Percentiles rank a stretch among this genome's conserved stretches.
phyloP scores from a whole-genome alignment of 805 yeast species.

The Saccharomycopsis amapae region DNA sequence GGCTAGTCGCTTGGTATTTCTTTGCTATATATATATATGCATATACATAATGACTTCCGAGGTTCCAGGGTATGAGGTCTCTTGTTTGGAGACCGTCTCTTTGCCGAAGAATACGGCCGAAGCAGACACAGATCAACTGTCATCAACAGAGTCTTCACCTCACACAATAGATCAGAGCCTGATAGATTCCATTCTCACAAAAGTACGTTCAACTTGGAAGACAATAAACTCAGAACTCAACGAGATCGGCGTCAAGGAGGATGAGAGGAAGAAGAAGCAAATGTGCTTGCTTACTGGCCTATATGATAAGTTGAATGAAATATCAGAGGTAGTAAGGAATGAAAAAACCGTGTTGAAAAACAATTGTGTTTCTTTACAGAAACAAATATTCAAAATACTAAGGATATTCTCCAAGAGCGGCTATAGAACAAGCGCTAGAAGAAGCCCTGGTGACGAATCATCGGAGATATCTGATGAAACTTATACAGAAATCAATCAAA shows the following conservation, averaged over 20 bases:
- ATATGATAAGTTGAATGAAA: background rate
- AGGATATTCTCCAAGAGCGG: conserved; percentile 17
- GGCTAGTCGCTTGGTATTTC: too few relatives aligned
- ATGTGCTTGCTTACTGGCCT: conserved; percentile 1
- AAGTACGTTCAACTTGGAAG: background rate
- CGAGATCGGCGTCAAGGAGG: conserved; percentile 15
- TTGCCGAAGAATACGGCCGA: too few relatives aligned
- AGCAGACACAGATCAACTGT: too few relatives aligned
- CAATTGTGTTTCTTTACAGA: conserved; percentile 12
- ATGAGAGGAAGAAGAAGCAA: conserved; percentile 6
- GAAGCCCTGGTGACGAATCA: background rate
- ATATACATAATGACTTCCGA: too few relatives aligned
- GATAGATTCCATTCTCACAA: background rate
- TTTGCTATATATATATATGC: too few relatives aligned
- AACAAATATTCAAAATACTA: conserved; percentile 20
- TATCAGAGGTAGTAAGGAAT: background rate
- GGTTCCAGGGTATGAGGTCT: too few relatives aligned
- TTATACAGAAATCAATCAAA: conserved; percentile 21
- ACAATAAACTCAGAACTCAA: background rate
- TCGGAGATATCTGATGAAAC: conserved; percentile 18
- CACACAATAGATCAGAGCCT: too few relatives aligned
- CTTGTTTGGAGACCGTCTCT: too few relatives aligned
- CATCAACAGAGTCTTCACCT: too few relatives aligned
- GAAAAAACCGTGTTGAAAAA: conserved; percentile 9
- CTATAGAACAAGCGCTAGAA: conserved; percentile 1